Evolutionary conservation across 2,329 filamentous ascomycete species (phyloP), one percentile per base, ranked within the genome.

Genomic region (Amylocarpus encephaloides): DNA sequence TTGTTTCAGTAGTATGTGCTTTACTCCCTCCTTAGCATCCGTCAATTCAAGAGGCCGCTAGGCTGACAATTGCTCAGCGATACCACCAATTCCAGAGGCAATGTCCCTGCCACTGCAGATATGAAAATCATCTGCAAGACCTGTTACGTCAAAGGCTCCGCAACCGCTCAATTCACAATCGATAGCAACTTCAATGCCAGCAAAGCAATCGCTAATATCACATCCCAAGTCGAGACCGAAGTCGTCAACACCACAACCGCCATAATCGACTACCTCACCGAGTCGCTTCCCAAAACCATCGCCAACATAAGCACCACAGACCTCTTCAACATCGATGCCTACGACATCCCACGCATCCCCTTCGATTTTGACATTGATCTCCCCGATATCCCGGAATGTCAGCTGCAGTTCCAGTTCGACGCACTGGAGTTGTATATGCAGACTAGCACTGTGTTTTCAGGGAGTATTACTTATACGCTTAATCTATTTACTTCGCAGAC

Each of bases 381-480:
- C 0, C 66, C 67, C 0, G 61, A 66, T 7, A 69, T 79, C 5
- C 73, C 73, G 0, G 70, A 71, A 19, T 66, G 64, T 18, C 57
- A 62, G 2, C 60, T 81, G 1, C 59, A 62, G 5, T 72, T 81
- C 41, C 63, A 70, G 22, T 76, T 82, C 51, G 73, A 78, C 47
- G 67, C 65, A 0, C 43, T 79, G 30, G 78, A 81, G 56, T 52
- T 81, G 1, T 81, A 78, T 57, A 66, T 79, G 53, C 58, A 71
- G 40, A 55, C 78, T 4, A 68, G 74, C 44, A 73, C 72, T 0
- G 64, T 66, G 0, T 54, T 80, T 0, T 64, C 68, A 0, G 67
- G 65, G 0, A 69, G 68, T 0, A 63, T 70, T 0, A 72, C 70
- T 0, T 78, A 79, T 54, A 73, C 67, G 0, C 56, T 80, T 13